Conservation (phyloP, 345 rosid species). For the Gossypium herbaceum region DNA sequence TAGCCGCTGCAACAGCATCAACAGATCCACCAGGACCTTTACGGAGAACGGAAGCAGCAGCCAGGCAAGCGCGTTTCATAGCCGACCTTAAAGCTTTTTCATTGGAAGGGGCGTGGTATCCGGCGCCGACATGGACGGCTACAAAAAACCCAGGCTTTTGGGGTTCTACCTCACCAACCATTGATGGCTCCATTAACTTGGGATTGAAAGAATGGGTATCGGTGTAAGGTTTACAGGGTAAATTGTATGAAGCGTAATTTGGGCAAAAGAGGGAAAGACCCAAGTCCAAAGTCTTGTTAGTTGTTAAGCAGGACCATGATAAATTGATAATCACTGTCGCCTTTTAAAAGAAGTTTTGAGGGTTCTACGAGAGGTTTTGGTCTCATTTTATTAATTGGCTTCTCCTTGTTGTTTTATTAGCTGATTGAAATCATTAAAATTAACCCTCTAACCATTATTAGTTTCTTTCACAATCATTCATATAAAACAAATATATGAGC, state of each 20-base stretch:
- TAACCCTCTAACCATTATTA: background rate
- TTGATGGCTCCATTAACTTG: constrained; percentile 3
- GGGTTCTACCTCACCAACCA: constrained; percentile 38
- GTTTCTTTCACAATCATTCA: background rate
- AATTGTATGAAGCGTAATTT: background rate
- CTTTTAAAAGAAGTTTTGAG: background rate
- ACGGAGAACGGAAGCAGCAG: constrained; percentile 75
- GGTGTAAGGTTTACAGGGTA: background rate
- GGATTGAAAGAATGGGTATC: background rate
- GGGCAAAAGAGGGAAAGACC: background rate
- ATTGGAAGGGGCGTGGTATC: constrained; percentile 62
- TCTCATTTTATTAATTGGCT: background rate
- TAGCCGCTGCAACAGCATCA: constrained; percentile 85
- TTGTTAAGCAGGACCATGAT: background rate
- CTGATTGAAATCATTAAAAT: background rate
- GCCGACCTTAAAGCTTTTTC: constrained; percentile 79
- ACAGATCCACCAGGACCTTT: constrained; percentile 63
- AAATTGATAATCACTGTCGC: background rate
- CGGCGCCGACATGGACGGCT: constrained; percentile 95
- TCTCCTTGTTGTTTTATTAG: background rate
- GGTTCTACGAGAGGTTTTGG: background rate
- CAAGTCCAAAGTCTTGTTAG: background rate
- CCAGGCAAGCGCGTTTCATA: constrained; percentile 89
- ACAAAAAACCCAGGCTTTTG: constrained; percentile 68
- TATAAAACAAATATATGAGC: background rate